phyloP scores from a whole-genome alignment of 176 grass and related monocot genomes.

The Saccharum officinarum region DNA sequence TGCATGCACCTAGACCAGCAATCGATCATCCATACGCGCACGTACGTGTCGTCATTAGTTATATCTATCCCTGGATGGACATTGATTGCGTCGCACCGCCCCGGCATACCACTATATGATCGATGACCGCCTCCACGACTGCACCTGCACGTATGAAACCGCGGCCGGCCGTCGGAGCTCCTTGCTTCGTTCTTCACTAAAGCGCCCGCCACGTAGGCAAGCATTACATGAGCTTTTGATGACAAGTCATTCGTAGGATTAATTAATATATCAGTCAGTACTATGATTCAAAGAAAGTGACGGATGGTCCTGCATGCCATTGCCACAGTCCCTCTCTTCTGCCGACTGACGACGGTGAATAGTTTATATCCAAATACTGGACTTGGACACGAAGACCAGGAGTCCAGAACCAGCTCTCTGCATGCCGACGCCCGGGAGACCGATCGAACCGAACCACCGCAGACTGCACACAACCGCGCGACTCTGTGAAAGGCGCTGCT shows the following conservation, averaged over 20 bases:
- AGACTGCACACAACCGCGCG: neutral
- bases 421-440: neutral
- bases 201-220: neutral
- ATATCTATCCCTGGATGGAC: neutral
- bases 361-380: neutral
- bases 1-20: constrained; percentile 38
- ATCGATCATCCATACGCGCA: neutral
- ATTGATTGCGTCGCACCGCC: constrained; percentile 1
- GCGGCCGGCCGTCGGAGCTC: neutral
- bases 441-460: too few species aligned
- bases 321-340: neutral
- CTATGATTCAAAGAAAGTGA: neutral
- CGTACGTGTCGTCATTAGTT: constrained; percentile 16
- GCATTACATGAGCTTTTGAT: neutral
- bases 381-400: neutral
- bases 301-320: neutral
- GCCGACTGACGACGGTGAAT: neutral
- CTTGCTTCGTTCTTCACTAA: too few species aligned
- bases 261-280: neutral
- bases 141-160: constrained; percentile 23
- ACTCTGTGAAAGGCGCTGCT: too few species aligned
- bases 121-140: neutral
- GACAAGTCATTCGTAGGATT: neutral
- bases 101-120: too few species aligned
- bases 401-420: too few species aligned